phyloP scores from a whole-genome alignment of 1,284 basidiomycete species.

The Tylopilus orsonianus region DNA sequence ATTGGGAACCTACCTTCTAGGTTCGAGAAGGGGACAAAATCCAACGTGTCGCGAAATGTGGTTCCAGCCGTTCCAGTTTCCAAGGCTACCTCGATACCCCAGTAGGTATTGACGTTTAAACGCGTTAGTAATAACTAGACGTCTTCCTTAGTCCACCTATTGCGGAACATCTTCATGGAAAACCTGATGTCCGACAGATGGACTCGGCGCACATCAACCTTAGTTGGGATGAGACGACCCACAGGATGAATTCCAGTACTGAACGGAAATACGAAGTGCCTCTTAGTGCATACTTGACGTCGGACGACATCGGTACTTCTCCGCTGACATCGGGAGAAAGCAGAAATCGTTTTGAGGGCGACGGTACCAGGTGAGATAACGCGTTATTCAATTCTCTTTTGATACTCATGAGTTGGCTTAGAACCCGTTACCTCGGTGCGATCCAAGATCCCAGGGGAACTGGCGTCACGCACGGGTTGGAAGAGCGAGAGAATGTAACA shows the following conservation, averaged over 20 bases:
- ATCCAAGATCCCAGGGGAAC: background rate
- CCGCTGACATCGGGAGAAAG: background rate
- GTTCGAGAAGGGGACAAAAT: background rate
- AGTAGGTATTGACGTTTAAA: constrained; percentile 8
- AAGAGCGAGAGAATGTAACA: background rate
- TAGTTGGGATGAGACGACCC: constrained; percentile 8
- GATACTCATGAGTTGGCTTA: constrained; percentile 9
- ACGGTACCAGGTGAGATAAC: constrained; percentile 7
- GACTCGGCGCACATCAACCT: background rate
- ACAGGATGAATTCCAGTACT: background rate
- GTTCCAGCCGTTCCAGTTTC: background rate
- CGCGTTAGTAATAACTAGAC: background rate
- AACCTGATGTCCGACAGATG: background rate
- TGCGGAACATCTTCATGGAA: background rate
- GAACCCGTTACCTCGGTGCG: background rate
- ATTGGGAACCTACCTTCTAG: background rate
- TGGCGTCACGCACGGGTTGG: background rate
- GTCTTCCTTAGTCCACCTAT: constrained; percentile 4
- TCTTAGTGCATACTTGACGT: constrained; percentile 13
- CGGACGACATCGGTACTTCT: background rate
- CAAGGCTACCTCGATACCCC: background rate
- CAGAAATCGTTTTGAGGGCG: background rate
- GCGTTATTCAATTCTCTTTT: background rate
- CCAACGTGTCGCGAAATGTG: background rate
- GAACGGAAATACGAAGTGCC: constrained; percentile 22